Evolutionary conservation across 495 filamentous ascomycete species (phyloP), one percentile per base, ranked within the genome.

Genomic region (Paragyromitra xinjiangensis): DNA sequence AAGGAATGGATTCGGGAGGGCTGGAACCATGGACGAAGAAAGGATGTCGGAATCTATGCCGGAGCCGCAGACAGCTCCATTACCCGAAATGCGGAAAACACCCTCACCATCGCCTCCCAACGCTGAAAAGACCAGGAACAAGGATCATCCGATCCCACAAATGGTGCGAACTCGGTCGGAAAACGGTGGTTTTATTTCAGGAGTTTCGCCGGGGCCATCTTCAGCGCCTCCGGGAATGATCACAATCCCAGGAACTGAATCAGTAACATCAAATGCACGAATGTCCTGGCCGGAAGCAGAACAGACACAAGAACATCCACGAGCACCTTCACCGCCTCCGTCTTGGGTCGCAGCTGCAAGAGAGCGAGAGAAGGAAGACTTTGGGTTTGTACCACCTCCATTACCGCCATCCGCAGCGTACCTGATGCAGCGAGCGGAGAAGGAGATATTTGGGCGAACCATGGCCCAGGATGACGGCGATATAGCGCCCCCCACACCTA

Each of bases 181-280:
- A 51, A 82, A 80, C 55, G 81, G 81, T n/a, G 81, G 81, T 44
- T 82, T 82, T 39, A 80, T 80, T 34, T 78, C 72, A 37, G 80
- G 67, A 8, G 73, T 82, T 67, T 80, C 77, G 12, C 81, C 81
- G 22, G 81, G 81, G 9, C 81, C 81, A 55, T 82, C 81, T 14
- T 82, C 81, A 16, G 81, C 81, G 37, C 81, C 81, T 4, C 81
- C 81, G 16, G 81, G 81, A 16, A 78, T 82, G 80, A 78, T 82
- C 24, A 78, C 81, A 24, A 78, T 82, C 51, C 81, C 81, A 26
- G 73, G 80, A 9, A 70, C 77, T 29, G 61, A 66, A 7, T 82
- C 75, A 24, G 71, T 40, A 55, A 65, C 51, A 16, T 69, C 72
- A 8, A 73, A 69, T 24, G 76, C 68, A 29, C 67, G 76, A 50